These are phyloP conservation scores for Botrytis cinerea DNA, from an alignment of 2,329 filamentous ascomycete species.

Conservation along the genomic window DNA sequence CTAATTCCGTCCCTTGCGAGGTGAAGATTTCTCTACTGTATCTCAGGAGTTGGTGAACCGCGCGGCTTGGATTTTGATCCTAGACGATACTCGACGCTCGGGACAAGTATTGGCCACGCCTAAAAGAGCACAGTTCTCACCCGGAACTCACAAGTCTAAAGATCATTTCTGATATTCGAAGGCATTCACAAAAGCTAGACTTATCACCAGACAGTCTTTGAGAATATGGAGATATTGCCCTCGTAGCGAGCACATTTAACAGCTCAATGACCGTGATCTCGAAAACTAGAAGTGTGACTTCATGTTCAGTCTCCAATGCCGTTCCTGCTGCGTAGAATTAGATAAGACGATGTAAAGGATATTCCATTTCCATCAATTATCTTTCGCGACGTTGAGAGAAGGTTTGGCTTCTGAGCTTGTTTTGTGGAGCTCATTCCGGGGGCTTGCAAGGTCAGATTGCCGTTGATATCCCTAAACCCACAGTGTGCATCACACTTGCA, in stretches of 20 bases:
- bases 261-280: background rate
- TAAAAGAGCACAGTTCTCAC: background rate
- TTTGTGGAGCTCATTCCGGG: background rate
- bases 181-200: background rate
- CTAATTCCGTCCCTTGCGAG: background rate
- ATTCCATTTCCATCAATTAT: background rate
- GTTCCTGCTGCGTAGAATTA: background rate
- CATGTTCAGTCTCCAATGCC: background rate
- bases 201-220: background rate
- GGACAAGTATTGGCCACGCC: background rate
- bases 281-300: background rate
- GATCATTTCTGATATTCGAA: background rate
- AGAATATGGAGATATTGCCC: background rate
- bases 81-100: background rate
- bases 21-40: background rate
- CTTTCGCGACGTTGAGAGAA: background rate
- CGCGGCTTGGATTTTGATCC: background rate
- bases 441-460: background rate
- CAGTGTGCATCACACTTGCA: background rate
- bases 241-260: background rate
- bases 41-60: background rate
- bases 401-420: constrained; percentile 1
- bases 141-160: background rate
- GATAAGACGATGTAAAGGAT: background rate
- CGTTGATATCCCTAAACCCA: background rate